Percentiles rank a stretch among this genome's conserved stretches.
Evolutionary conservation across 2,329 filamentous ascomycete species (phyloP).

Genomic region (Aspergillus awamori): DNA sequence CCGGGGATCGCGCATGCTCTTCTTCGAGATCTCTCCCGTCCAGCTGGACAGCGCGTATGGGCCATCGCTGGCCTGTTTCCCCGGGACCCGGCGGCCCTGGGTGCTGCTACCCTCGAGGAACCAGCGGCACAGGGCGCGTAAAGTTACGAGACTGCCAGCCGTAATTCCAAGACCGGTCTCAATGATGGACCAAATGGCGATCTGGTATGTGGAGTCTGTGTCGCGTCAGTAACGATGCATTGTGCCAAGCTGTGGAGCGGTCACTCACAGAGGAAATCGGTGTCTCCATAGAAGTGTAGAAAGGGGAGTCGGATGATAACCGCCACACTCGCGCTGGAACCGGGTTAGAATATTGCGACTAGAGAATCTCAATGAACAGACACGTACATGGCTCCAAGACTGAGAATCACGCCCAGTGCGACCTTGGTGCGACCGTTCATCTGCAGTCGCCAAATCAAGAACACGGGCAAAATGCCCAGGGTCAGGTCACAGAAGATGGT

Average conservation of each 20-base stretch:
- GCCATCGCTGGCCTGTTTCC: not conserved
- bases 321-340: constrained; percentile 28
- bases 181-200: constrained; percentile 43
- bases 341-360: not conserved
- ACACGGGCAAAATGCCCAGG: constrained; percentile 54
- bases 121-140: constrained; percentile 49
- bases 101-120: constrained; percentile 5
- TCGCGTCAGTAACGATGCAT: constrained; percentile 20
- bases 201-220: constrained; percentile 47
- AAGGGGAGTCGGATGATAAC: constrained; percentile 28
- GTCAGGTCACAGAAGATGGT: constrained; percentile 50
- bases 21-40: constrained; percentile 1
- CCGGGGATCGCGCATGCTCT: not conserved
- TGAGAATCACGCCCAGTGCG: constrained; percentile 55
- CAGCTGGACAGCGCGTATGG: constrained; percentile 1
- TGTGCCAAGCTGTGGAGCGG: too few species aligned
- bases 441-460: constrained; percentile 57
- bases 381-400: constrained; percentile 54
- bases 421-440: constrained; percentile 57
- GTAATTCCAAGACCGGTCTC: constrained; percentile 43
- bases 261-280: constrained; percentile 32
- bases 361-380: not conserved
- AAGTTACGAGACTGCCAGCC: constrained; percentile 39
- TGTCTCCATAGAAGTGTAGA: constrained; percentile 20
- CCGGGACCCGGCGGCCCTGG: not conserved